A percentile compares a stretch with the other conserved stretches of the same genome.
Evolutionary conservation across 768 basidiomycete genomes (phyloP).

Genomic region (Mycena latifolia): DNA sequence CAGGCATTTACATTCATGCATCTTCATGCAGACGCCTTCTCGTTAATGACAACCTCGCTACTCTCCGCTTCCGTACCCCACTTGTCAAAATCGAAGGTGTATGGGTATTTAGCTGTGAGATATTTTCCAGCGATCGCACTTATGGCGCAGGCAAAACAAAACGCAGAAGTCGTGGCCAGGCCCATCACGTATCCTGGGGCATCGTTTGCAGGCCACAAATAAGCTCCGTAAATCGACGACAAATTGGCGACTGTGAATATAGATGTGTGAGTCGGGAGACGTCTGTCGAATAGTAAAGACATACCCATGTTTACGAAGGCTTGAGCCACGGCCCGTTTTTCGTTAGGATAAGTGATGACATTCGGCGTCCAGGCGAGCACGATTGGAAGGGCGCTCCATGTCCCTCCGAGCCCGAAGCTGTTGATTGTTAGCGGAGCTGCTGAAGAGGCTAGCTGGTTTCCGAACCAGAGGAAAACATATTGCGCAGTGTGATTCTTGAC

Average conservation of each 20-base stretch:
- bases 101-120: conserved; percentile 29
- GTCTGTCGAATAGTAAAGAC: conserved; percentile 18
- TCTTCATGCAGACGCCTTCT: conserved; percentile 23
- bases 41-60: conserved; percentile 24
- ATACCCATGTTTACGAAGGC: conserved; percentile 32
- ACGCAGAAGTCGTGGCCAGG: conserved; percentile 29
- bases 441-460: conserved; percentile 10
- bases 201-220: conserved; percentile 28
- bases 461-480: conserved; percentile 33
- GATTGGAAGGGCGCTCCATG: conserved; percentile 31
- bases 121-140: conserved; percentile 26
- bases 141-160: conserved; percentile 30
- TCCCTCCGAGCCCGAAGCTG: conserved; percentile 30
- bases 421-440: conserved; percentile 16
- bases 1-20: conserved; percentile 19
- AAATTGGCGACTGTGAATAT: conserved; percentile 31
- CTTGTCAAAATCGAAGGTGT: conserved; percentile 30
- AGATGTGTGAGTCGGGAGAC: conserved; percentile 16
- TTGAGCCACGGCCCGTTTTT: conserved; percentile 30
- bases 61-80: conserved; percentile 28
- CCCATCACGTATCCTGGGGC: conserved; percentile 31
- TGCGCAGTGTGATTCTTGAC: conserved; percentile 29
- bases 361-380: conserved; percentile 31
- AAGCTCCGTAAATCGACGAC: conserved; percentile 30
- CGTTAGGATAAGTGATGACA: conserved; percentile 27